phyloP scores from a whole-genome alignment of 1,139 yeast species.

The Maudiozyma humilis region DNA sequence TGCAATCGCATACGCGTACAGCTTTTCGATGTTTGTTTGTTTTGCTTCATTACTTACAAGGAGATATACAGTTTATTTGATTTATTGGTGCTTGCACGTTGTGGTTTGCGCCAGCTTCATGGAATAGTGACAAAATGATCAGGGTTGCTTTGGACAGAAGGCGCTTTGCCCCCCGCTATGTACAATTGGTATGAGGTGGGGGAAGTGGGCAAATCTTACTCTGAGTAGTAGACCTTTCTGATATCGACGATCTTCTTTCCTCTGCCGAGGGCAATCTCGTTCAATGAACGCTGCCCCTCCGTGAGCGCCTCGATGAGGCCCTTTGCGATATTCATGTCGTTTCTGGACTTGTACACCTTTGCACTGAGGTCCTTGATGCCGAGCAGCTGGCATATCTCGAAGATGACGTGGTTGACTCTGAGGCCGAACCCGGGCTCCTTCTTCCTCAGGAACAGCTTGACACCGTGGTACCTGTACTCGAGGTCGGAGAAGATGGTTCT shows the following conservation, averaged over 20 bases:
- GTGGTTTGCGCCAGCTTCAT: no score
- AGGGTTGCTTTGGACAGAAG: no score
- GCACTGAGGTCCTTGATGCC: conserved; percentile 93
- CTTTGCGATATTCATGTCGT: conserved; percentile 89
- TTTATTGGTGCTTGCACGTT: no score
- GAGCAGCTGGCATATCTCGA: conserved; percentile 87
- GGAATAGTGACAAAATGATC: no score
- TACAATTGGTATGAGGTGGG: no score
- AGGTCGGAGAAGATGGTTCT: conserved; percentile 86
- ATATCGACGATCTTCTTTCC: conserved; percentile 94
- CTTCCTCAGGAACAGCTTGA: conserved; percentile 68
- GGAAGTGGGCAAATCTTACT: conserved; percentile 1
- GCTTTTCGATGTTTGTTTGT: no score
- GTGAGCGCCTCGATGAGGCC: conserved; percentile 82
- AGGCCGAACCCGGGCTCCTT: conserved; percentile 94
- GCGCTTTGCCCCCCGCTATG: no score
- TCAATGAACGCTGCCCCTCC: conserved; percentile 65
- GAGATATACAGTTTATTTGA: no score
- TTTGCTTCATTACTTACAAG: no score
- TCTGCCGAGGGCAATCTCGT: conserved; percentile 82
- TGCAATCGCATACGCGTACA: no score
- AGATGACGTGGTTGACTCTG: conserved; percentile 83
- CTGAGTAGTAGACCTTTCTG: conserved; percentile 77
- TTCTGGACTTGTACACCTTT: conserved; percentile 84
- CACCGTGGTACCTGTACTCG: conserved; percentile 80